Evolutionary conservation across 176 grass and related monocot genomes (phyloP), one percentile per base, ranked within the genome.

Genomic region (Urochloa ruziziensis): DNA sequence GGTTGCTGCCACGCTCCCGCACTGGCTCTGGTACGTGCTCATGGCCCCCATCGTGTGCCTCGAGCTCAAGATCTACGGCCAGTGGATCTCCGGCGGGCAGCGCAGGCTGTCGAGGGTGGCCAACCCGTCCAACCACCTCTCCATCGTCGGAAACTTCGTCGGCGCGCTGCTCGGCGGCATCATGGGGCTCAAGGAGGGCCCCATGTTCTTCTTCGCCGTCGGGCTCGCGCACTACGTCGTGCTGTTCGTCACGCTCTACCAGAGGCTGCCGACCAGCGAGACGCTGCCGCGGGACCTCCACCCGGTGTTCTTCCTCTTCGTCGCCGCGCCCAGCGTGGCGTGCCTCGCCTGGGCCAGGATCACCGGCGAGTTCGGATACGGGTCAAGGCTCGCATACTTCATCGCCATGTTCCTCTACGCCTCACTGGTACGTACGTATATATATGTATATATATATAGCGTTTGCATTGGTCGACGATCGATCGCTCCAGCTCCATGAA

Each of bases 11-110:
- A 70, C 14, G 4, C 89, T 91, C 2, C 93, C 91, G 17, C 64
- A 66, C 11, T 80, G 65, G 82, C 67, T 98, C 0, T 98, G 96
- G 93, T 98, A 98, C 80, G 39, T 92, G 65, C 81, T 98, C 34
- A 98, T 98, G 96, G 80, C 82, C 32, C 96, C 93, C 74, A 88
- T 99, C 81, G 46, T 92, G 46, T 85, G 79, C 77, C 91, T 99
- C 3, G 91, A 99, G 82, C 91, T 99, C 43, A 99, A 99, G 90
- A 96, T 99, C 16, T 99, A 99, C 63, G 96, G 96, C 3, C 96
- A 99, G 78, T 99, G 93, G 96, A 93, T 99, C 58, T 99, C 93
- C 19, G 96, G 93, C 70, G 96, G 96, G 16, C 87, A 94, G 81
- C 83, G 96, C 30, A 74, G 91, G 42, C 70, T 98, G 13, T 99